Evolutionary conservation across 805 yeast genomes (phyloP).

Genomic region (Tetrapisispora pingtungensis): DNA sequence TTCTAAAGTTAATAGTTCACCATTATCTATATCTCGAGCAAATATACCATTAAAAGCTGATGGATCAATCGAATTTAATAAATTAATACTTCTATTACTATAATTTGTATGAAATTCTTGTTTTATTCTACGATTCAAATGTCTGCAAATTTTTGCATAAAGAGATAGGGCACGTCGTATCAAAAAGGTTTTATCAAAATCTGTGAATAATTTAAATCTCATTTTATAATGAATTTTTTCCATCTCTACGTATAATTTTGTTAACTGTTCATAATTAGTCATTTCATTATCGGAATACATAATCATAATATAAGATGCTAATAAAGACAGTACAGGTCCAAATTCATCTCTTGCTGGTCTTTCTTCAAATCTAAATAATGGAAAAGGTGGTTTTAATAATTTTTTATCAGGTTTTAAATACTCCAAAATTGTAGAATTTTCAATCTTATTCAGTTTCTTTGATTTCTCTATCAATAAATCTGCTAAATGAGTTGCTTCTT

Average conservation of each 20-base stretch:
- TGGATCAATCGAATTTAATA: slow-evolving; percentile 30
- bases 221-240: slow-evolving; percentile 51
- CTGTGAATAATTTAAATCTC: slow-evolving; percentile 41
- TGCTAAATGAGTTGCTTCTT: neutral
- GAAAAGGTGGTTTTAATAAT: slow-evolving; percentile 42
- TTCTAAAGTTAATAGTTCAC: slow-evolving; percentile 40
- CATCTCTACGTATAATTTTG: slow-evolving; percentile 42
- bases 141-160: slow-evolving; percentile 51
- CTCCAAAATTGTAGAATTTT: neutral
- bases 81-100: neutral
- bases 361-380: slow-evolving; percentile 38
- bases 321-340: slow-evolving; percentile 43
- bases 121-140: slow-evolving; percentile 38
- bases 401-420: slow-evolving; percentile 13
- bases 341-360: slow-evolving; percentile 45
- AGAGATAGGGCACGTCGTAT: slow-evolving; percentile 43
- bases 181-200: slow-evolving; percentile 40
- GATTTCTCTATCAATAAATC: neutral
- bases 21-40: slow-evolving; percentile 52
- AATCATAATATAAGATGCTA: slow-evolving; percentile 57
- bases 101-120: neutral
- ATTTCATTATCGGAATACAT: slow-evolving; percentile 65
- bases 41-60: slow-evolving; percentile 60
- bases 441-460: neutral
- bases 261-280: slow-evolving; percentile 47